Percentiles rank a stretch among this genome's conserved stretches.
Conservation (phyloP, 345 rosid genomes). For the Conringia planisiliqua region DNA sequence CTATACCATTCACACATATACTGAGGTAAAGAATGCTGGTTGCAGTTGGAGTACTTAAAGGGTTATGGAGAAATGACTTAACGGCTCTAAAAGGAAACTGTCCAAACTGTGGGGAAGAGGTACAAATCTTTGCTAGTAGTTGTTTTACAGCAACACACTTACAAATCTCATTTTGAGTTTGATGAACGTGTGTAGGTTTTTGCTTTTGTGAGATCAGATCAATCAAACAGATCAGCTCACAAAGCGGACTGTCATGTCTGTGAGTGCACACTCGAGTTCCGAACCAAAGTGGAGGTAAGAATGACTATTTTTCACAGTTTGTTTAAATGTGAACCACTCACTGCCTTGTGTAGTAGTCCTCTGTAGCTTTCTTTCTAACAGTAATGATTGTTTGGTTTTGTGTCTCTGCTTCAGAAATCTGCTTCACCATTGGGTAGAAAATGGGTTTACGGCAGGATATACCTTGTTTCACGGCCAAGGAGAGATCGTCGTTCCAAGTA, state of each 20-base stretch:
- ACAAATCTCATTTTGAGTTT: background rate
- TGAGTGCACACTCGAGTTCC: slow-evolving; percentile 72
- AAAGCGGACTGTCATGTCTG: slow-evolving; percentile 95
- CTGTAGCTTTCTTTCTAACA: background rate
- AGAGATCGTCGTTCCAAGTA: slow-evolving; percentile 43
- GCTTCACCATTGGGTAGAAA: slow-evolving; percentile 54
- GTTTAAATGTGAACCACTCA: background rate
- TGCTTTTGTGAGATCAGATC: slow-evolving; percentile 73
- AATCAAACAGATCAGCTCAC: slow-evolving; percentile 58
- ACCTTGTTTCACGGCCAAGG: slow-evolving; percentile 70
- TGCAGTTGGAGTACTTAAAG: slow-evolving; percentile 74
- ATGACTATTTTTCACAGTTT: background rate
- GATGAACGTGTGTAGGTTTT: slow-evolving; percentile 58
- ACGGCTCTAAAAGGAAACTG: slow-evolving; percentile 87
- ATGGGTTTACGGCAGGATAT: slow-evolving; percentile 89
- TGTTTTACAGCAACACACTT: background rate
- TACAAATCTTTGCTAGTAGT: slow-evolving; percentile 19
- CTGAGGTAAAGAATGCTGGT: slow-evolving; percentile 15
- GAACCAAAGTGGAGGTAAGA: slow-evolving; percentile 78
- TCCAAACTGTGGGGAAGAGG: slow-evolving; percentile 99
- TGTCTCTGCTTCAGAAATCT: slow-evolving; percentile 50
- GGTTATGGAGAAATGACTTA: slow-evolving; percentile 91
- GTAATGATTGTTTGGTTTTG: background rate
- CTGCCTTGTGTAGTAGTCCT: background rate
- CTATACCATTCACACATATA: background rate